These are phyloP conservation scores for Tieghemiomyces parasiticus DNA, from an alignment of 192 early-diverging fungal genomes.

Conservation along the genomic window DNA sequence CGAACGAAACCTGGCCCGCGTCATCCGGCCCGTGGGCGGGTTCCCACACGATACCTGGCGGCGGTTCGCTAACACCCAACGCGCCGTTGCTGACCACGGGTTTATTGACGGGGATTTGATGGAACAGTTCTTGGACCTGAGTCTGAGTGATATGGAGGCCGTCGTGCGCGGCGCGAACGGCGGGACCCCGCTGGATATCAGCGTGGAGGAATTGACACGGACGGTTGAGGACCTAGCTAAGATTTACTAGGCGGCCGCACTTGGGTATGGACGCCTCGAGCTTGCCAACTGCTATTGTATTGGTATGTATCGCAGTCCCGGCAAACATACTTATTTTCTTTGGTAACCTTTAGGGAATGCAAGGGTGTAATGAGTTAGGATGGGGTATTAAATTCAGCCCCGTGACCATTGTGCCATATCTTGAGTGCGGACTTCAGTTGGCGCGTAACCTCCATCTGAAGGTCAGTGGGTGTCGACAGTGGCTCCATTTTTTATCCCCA, in stretches of 20 bases:
- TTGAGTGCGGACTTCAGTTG: too few species aligned
- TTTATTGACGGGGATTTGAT: conserved; percentile 89
- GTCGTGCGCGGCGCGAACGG: conserved; percentile 13
- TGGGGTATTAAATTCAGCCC: too few species aligned
- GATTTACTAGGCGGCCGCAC: conserved; percentile 10
- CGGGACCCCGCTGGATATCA: background rate
- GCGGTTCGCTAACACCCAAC: conserved; percentile 35
- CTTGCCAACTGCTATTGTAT: too few species aligned
- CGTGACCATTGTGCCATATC: too few species aligned
- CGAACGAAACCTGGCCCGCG: conserved; percentile 42
- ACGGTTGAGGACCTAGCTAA: conserved; percentile 9
- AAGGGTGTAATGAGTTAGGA: too few species aligned
- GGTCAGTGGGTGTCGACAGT: too few species aligned
- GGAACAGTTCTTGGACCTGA: conserved; percentile 65
- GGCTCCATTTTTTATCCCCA: too few species aligned
- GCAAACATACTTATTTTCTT: too few species aligned
- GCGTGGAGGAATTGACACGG: conserved; percentile 9
- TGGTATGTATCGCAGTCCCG: too few species aligned
- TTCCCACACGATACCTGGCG: conserved; percentile 55
- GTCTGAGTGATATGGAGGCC: conserved; percentile 21
- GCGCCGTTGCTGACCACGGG: conserved; percentile 24
- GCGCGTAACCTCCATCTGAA: too few species aligned
- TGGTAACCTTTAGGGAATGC: too few species aligned
- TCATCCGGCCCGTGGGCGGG: conserved; percentile 38
- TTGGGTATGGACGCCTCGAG: too few species aligned